Conservation (phyloP, 768 basidiomycete species). For the Boletus vinaceobasis region DNA sequence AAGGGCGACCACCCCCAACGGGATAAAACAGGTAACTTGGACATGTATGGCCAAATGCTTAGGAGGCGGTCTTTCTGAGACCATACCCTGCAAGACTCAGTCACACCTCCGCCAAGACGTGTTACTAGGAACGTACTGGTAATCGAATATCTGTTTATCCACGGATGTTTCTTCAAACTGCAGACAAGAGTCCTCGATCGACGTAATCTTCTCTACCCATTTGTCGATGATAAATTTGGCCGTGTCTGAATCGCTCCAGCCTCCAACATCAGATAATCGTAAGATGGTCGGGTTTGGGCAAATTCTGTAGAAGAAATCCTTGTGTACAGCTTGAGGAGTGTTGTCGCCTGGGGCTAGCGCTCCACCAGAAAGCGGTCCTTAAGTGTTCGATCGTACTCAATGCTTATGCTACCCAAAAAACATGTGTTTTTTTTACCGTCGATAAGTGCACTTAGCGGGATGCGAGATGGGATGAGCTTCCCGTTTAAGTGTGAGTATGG, state of each 20-base stretch:
- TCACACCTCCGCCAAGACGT: neutral
- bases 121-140: neutral
- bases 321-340: neutral
- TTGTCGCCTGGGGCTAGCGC: neutral
- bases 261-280: neutral
- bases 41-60: neutral
- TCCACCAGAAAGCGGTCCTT: neutral
- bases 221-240: neutral
- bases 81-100: neutral
- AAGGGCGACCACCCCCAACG: neutral
- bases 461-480: neutral
- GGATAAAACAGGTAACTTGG: neutral
- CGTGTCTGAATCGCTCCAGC: neutral
- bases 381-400: neutral
- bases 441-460: neutral
- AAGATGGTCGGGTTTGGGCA: neutral
- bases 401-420: neutral
- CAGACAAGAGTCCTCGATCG: neutral
- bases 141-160: neutral
- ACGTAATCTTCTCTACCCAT: neutral
- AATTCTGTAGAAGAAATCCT: neutral
- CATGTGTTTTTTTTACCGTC: neutral
- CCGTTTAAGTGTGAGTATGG: neutral
- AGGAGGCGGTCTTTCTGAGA: neutral
- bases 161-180: neutral